Percentiles rank a stretch among this genome's conserved stretches.
phyloP scores from a whole-genome alignment of 2,329 filamentous ascomycete species.

The Alternaria viburni region DNA sequence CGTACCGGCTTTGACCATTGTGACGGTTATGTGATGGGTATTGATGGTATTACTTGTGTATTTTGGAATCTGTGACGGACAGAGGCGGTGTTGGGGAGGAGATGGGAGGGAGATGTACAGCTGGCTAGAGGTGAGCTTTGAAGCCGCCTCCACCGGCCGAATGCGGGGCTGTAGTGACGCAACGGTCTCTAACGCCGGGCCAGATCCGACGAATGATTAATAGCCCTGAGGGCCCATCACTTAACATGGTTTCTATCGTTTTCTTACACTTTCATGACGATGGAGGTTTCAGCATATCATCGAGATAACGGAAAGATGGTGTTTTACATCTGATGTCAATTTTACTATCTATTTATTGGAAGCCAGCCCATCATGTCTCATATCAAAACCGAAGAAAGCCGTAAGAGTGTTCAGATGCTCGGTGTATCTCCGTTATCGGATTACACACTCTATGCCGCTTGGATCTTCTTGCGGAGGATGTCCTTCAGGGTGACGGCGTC shows the following conservation, averaged over 20 bases:
- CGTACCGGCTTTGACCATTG: constrained; percentile 98
- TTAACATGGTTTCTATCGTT: not conserved
- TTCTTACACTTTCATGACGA: constrained; percentile 7
- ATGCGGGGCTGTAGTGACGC: constrained; percentile 46
- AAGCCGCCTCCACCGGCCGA: constrained; percentile 7
- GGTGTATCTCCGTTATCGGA: constrained; percentile 36
- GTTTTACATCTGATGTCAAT: constrained; percentile 20
- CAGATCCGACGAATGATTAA: constrained; percentile 39
- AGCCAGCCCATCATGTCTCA: constrained; percentile 6
- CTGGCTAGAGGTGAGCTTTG: constrained; percentile 26
- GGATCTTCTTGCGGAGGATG: constrained; percentile 86
- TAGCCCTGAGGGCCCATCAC: constrained; percentile 2
- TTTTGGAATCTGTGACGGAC: constrained; percentile 11
- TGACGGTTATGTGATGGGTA: constrained; percentile 61
- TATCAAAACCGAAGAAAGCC: constrained; percentile 11
- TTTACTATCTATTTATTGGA: constrained; percentile 22
- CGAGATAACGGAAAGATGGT: not conserved
- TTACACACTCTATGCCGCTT: constrained; percentile 37
- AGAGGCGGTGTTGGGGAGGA: constrained; percentile 14
- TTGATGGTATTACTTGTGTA: constrained; percentile 19
- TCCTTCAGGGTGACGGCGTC: constrained; percentile 93
- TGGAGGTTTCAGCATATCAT: not conserved
- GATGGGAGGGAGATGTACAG: not conserved
- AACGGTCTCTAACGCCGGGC: constrained; percentile 25
- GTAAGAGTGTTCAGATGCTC: constrained; percentile 28